Percentiles rank a stretch among this genome's conserved stretches.
Evolutionary conservation across 352 stramenopile species (phyloP).

Genomic region (Phytophthora cajani): DNA sequence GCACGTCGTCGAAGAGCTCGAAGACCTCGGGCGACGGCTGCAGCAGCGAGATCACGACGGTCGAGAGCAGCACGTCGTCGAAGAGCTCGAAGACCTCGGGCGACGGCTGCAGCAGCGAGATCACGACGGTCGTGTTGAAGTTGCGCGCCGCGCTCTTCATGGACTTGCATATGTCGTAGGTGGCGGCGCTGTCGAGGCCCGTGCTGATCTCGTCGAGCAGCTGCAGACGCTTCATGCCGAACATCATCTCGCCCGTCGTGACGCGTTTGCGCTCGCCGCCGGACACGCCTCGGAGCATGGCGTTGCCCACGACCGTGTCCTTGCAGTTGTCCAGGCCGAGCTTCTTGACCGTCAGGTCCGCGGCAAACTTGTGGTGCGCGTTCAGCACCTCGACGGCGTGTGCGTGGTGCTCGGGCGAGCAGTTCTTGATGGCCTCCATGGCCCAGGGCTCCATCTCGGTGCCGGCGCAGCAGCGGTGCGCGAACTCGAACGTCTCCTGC

Average conservation of each 20-base stretch:
- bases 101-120: slow-evolving; percentile 51
- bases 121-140: slow-evolving; percentile 55
- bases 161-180: slow-evolving; percentile 86
- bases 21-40: slow-evolving; percentile 59
- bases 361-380: slow-evolving; percentile 41
- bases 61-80: slow-evolving; percentile 59
- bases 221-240: slow-evolving; percentile 73
- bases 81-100: slow-evolving; percentile 66
- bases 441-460: slow-evolving; percentile 47
- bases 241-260: slow-evolving; percentile 73
- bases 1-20: slow-evolving; percentile 63
- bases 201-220: slow-evolving; percentile 87
- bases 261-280: slow-evolving; percentile 56
- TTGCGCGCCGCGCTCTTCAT: slow-evolving; percentile 60
- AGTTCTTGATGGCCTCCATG: slow-evolving; percentile 42
- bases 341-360: slow-evolving; percentile 49
- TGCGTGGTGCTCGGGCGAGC: slow-evolving; percentile 42
- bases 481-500: slow-evolving; percentile 65
- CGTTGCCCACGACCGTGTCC: slow-evolving; percentile 67
- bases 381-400: slow-evolving; percentile 44
- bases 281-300: slow-evolving; percentile 58
- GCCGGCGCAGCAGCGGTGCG: slow-evolving; percentile 46
- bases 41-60: slow-evolving; percentile 51
- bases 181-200: slow-evolving; percentile 49
- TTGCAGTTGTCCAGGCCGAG: slow-evolving; percentile 62